phyloP scores from a whole-genome alignment of 1,284 basidiomycete species.

The Fomitopsis palustris region DNA sequence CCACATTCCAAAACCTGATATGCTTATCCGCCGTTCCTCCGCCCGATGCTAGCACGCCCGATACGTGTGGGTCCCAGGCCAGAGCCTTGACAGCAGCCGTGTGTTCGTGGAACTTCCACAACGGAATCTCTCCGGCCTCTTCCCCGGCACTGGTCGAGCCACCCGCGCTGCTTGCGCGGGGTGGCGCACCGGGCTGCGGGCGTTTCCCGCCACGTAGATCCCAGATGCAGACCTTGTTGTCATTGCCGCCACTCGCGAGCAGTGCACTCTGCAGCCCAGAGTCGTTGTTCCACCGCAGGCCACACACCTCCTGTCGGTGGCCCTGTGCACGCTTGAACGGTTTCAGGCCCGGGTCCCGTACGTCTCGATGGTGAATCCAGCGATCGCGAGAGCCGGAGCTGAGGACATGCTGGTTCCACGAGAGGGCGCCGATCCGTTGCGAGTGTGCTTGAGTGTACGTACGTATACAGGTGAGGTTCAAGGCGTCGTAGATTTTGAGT shows the following conservation, averaged over 20 bases:
- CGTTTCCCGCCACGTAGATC: constrained; percentile 68
- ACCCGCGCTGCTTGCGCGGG: constrained; percentile 25
- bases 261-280: constrained; percentile 35
- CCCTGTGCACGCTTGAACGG: constrained; percentile 79
- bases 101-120: constrained; percentile 96
- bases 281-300: constrained; percentile 86
- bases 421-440: constrained; percentile 88
- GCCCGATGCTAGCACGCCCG: constrained; percentile 91
- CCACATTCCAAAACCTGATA: constrained; percentile 96
- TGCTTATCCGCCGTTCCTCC: constrained; percentile 98
- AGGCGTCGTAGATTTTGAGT: constrained; percentile 95
- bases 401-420: constrained; percentile 90
- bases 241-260: constrained; percentile 94
- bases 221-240: constrained; percentile 99
- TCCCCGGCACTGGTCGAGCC: constrained; percentile 29
- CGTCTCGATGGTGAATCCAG: constrained; percentile 89
- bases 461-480: constrained; percentile 71
- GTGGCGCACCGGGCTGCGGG: constrained; percentile 26
- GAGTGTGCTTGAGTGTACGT: constrained; percentile 87
- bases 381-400: constrained; percentile 92
- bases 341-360: constrained; percentile 67
- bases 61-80: constrained; percentile 95
- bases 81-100: constrained; percentile 97
- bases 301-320: constrained; percentile 96
- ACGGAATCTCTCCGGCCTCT: constrained; percentile 57